Percentiles rank a stretch among this genome's conserved stretches.
Conservation (phyloP, 441 rosid species). For the Theobroma grandiflorum region DNA sequence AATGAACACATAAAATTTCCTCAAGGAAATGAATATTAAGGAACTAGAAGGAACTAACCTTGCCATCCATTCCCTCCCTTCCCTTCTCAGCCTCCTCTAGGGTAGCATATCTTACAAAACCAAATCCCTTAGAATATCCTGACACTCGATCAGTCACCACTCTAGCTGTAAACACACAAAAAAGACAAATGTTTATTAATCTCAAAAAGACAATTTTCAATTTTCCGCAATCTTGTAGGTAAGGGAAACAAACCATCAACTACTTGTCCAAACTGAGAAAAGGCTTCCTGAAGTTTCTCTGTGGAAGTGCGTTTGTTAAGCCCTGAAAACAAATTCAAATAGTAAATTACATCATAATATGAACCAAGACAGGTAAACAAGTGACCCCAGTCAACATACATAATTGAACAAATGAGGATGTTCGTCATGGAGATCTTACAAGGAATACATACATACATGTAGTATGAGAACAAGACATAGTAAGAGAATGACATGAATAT, state of each 20-base stretch:
- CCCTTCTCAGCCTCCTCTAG: slow-evolving; percentile 87
- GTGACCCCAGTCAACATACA: neutral
- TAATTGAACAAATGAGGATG: neutral
- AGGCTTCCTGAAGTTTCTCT: slow-evolving; percentile 73
- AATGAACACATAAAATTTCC: neutral
- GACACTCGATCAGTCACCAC: slow-evolving; percentile 83
- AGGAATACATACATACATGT: neutral
- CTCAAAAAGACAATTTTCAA: neutral
- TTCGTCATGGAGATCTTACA: neutral
- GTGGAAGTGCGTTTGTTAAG: slow-evolving; percentile 81
- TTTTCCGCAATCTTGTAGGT: slow-evolving; percentile 10
- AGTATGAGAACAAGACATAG: neutral
- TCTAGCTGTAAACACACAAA: slow-evolving; percentile 54
- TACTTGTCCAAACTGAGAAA: slow-evolving; percentile 78
- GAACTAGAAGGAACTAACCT: slow-evolving; percentile 50
- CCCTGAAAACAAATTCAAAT: slow-evolving; percentile 48
- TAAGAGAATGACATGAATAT: neutral
- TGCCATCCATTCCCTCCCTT: slow-evolving; percentile 86
- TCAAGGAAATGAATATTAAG: slow-evolving; percentile 1
- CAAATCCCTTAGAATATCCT: slow-evolving; percentile 93
- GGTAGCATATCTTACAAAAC: slow-evolving; percentile 82
- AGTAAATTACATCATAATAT: neutral
- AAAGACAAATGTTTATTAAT: slow-evolving; percentile 18
- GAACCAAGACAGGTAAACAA: slow-evolving; percentile 4
- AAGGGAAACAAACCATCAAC: slow-evolving; percentile 62